phyloP scores from a whole-genome alignment of 202 grass and related monocot species.

The Panicum hallii region DNA sequence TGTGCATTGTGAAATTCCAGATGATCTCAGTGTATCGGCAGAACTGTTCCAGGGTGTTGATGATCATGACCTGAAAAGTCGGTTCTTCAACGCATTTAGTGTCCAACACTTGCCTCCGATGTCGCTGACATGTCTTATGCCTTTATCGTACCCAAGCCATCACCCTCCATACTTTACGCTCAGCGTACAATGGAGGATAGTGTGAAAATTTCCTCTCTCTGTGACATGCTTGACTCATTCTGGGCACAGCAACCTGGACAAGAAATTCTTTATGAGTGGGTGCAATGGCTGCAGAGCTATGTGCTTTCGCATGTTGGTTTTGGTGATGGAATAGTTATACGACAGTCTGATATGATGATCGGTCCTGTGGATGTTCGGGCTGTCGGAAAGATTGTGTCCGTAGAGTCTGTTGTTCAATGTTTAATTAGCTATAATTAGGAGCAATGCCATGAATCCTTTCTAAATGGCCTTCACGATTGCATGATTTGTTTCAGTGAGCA shows the following conservation, averaged over 20 bases:
- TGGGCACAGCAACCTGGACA: conserved; percentile 70
- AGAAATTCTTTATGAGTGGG: conserved; percentile 78
- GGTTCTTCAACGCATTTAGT: conserved; percentile 53
- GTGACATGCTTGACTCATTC: conserved; percentile 68
- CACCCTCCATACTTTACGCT: conserved; percentile 66
- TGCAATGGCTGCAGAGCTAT: conserved; percentile 71
- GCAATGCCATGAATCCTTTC: conserved; percentile 70
- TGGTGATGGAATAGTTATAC: conserved; percentile 50
- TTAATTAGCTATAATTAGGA: conserved; percentile 71
- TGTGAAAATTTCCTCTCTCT: conserved; percentile 62
- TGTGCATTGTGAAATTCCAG: conserved; percentile 62
- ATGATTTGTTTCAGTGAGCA: conserved; percentile 69
- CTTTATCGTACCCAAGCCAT: conserved; percentile 76
- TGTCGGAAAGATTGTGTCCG: conserved; percentile 39
- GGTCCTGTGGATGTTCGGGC: conserved; percentile 50
- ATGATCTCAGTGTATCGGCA: conserved; percentile 62
- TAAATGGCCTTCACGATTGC: conserved; percentile 65
- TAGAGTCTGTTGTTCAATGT: conserved; percentile 51
- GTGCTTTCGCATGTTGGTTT: conserved; percentile 69
- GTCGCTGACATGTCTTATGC: conserved; percentile 64
- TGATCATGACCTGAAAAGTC: conserved; percentile 16
- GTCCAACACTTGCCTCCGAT: conserved; percentile 66
- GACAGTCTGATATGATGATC: conserved; percentile 26
- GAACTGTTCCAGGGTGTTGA: conserved; percentile 50
- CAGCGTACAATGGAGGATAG: conserved; percentile 54